These are phyloP conservation scores for Rhamnella rubrinervis DNA, from an alignment of 331 rosid genomes.

Conservation along the genomic window DNA sequence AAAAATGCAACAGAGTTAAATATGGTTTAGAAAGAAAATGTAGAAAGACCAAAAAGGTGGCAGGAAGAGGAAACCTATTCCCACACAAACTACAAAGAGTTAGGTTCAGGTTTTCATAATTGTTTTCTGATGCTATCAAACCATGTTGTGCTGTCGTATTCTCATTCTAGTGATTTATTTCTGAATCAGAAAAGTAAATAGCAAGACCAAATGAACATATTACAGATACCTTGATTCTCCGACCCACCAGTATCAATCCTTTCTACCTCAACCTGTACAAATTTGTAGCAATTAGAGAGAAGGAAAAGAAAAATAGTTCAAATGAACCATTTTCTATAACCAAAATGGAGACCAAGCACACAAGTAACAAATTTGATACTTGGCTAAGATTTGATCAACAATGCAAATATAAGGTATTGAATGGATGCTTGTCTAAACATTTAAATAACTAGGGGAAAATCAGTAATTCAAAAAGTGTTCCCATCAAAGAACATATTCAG, in stretches of 20 bases:
- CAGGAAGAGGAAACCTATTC: background rate
- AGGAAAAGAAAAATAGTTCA: background rate
- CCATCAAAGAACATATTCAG: background rate
- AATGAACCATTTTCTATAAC: background rate
- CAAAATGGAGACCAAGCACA: background rate
- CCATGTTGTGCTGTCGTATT: background rate
- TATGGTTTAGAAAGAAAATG: background rate
- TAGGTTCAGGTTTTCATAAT: background rate
- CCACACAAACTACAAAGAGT: background rate
- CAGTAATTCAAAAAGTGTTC: background rate
- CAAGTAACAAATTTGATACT: background rate
- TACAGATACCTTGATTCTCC: conserved; percentile 47
- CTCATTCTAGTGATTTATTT: conserved; percentile 3
- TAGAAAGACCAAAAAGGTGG: background rate
- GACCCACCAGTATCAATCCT: conserved; percentile 74
- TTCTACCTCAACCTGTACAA: conserved; percentile 84
- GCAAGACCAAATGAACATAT: conserved; percentile 1
- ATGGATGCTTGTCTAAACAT: too few relatives aligned
- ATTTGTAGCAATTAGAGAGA: conserved; percentile 3
- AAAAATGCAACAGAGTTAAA: background rate
- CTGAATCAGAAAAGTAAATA: conserved; percentile 6
- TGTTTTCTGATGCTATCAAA: background rate
- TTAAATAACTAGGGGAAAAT: too few relatives aligned
- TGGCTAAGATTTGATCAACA: conserved; percentile 1
- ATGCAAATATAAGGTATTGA: too few relatives aligned